Base-by-base conservation (phyloP, 352 stramenopile genomes). In the Phytopythium delawarense region DNA sequence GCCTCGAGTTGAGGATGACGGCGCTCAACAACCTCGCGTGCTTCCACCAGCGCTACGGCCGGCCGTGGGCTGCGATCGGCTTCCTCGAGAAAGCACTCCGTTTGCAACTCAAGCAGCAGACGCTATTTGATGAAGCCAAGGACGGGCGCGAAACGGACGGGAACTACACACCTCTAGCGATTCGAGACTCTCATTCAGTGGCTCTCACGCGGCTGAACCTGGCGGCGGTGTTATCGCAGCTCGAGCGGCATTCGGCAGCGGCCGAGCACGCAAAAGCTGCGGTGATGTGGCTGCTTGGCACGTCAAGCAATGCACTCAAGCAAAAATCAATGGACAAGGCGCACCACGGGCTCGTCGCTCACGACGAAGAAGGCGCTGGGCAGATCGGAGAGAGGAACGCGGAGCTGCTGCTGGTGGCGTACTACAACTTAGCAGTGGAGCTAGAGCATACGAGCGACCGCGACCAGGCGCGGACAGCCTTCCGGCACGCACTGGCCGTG, bases 11-110 rank as follows among this genome's bases (percentile, higher is more conserved):
- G 8, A 76, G 76, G 11, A 66, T 85, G 18, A 62, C 87, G 37
- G 79, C 70, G 13, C 73, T 90, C 65, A 90, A 90, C 61, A 90
- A 90, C 64, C 69, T 90, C 21, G 76, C 81, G 13, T 90, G 81
- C 49, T 84, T 77, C 61, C 61, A 79, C 51, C 82, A 81, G 44
- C 69, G 83, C 46, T 62, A 57, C 13, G 56, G 65, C 12, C 82
- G 76, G 64, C 75, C 79, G 0, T 61, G 83, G 20, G 60, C 50
- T 0, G 79, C 79, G 13, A 72, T 89, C 30, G 45, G 49, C 0
- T 84, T 69, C 21, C 65, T 89, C 25, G 77, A 89, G 53, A 72
- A 72, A 53, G 67, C 62, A 4, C 69, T 89, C 23, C 73, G 78
- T 50, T 65, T 89, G 1, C 76, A 89, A 63, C 53, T 76, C 30